Percentiles rank a stretch among this genome's conserved stretches.
Conservation (phyloP, 495 filamentous ascomycete genomes). For the Tuber microsphaerosporum region DNA sequence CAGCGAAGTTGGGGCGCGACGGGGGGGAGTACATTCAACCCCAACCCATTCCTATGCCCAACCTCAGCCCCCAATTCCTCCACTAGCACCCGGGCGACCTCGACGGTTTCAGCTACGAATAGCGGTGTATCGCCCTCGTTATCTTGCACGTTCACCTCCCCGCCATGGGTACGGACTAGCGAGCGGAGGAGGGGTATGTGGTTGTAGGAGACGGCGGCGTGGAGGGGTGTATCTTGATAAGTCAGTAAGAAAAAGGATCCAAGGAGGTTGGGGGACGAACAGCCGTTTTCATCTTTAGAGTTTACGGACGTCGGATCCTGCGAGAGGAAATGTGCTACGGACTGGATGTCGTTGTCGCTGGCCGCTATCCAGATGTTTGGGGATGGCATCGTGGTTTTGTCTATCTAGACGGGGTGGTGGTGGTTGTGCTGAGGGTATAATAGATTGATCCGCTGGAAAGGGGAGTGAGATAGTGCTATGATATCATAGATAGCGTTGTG, state of each 20-base stretch:
- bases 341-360: slow-evolving; percentile 59
- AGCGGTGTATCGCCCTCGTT: slow-evolving; percentile 87
- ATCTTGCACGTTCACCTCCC: slow-evolving; percentile 70
- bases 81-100: slow-evolving; percentile 66
- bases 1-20: background rate
- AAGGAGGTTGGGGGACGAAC: slow-evolving; percentile 21
- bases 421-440: slow-evolving; percentile 1
- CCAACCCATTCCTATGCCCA: slow-evolving; percentile 56
- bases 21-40: slow-evolving; percentile 47
- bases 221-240: slow-evolving; percentile 63
- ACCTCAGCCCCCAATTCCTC: slow-evolving; percentile 71
- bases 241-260: slow-evolving; percentile 42
- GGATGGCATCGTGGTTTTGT: slow-evolving; percentile 46
- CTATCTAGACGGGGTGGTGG: background rate
- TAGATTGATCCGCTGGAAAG: slow-evolving; percentile 3
- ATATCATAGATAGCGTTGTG: background rate
- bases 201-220: slow-evolving; percentile 86
- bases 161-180: slow-evolving; percentile 69
- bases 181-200: slow-evolving; percentile 70
- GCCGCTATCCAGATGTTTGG: slow-evolving; percentile 72
- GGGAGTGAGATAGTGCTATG: background rate
- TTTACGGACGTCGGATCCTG: slow-evolving; percentile 60
- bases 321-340: slow-evolving; percentile 59
- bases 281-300: slow-evolving; percentile 66
- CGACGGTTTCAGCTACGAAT: slow-evolving; percentile 72